Conservation (phyloP, 73 alveolate species). For the Symbiodinium natans region DNA sequence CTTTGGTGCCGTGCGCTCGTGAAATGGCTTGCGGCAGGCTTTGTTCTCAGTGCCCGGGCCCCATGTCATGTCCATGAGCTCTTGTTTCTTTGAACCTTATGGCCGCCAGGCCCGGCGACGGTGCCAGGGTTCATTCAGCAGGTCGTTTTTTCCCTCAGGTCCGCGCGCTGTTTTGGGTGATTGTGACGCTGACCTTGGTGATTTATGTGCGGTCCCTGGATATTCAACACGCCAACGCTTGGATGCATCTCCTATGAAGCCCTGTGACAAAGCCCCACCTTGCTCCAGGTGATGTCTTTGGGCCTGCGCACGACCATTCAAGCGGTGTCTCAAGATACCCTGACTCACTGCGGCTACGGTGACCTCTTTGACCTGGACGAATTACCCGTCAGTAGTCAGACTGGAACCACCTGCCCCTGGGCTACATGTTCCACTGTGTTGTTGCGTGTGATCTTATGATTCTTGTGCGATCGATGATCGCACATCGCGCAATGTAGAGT, state of each 20-base stretch:
- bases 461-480: no score
- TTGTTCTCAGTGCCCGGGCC: constrained; percentile 58
- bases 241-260: no score
- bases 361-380: background rate
- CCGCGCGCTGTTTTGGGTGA: constrained; percentile 86
- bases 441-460: no score
- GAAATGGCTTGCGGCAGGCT: no score
- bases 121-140: no score
- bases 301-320: constrained; percentile 63
- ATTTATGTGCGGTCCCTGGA: constrained; percentile 20
- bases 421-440: background rate
- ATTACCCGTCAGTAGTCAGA: background rate
- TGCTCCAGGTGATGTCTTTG: constrained; percentile 37
- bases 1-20: no score
- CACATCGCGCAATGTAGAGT: no score
- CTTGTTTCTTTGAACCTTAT: no score
- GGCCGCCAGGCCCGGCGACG: no score
- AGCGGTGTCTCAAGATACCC: background rate
- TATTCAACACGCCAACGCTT: background rate
- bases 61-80: background rate
- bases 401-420: background rate
- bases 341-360: background rate
- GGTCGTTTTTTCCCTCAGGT: no score
- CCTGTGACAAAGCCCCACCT: no score
- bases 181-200: constrained; percentile 26